A percentile compares a stretch with the other conserved stretches of the same genome.
Conservation (phyloP, 1,284 basidiomycete genomes). For the Microbotryum lychnidis-dioicae region DNA sequence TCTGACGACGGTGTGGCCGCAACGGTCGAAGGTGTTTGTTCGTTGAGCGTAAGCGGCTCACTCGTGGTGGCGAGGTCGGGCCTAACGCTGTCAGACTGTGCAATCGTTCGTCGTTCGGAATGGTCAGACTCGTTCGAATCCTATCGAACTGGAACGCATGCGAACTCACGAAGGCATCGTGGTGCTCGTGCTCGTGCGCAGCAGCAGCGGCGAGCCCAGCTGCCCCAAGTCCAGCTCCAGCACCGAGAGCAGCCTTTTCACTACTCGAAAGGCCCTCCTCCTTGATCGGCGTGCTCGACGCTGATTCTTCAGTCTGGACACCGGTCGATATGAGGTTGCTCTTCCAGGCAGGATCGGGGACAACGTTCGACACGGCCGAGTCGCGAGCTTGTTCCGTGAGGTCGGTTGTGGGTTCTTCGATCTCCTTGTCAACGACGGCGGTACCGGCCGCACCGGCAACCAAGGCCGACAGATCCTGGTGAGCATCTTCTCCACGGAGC, state of each 20-base stretch:
- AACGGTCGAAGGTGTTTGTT: no score
- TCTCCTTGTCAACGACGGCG: slow-evolving; percentile 3
- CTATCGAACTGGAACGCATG: no score
- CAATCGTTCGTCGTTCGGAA: no score
- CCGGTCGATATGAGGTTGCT: background rate
- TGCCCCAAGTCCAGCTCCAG: slow-evolving; percentile 1
- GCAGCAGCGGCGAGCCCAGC: slow-evolving; percentile 5
- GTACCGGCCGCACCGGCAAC: slow-evolving; percentile 19
- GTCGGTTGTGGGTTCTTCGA: slow-evolving; percentile 12
- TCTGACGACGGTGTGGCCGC: no score
- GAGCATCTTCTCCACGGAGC: slow-evolving; percentile 3
- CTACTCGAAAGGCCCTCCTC: background rate
- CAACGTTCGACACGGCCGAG: background rate
- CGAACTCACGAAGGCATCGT: no score
- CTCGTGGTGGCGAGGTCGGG: no score
- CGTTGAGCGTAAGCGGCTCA: no score
- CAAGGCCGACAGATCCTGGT: background rate
- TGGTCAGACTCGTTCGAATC: no score
- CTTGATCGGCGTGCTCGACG: background rate
- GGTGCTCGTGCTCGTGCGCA: no score
- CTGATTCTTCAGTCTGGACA: background rate
- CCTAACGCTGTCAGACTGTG: no score
- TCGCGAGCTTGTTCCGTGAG: background rate
- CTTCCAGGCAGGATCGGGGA: background rate
- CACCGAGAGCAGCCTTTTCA: slow-evolving; percentile 1